Percentiles rank a stretch among this genome's conserved stretches.
These are phyloP conservation scores for Lodderomyces theae DNA, from an alignment of 1,139 yeast genomes.

Conservation along the genomic window DNA sequence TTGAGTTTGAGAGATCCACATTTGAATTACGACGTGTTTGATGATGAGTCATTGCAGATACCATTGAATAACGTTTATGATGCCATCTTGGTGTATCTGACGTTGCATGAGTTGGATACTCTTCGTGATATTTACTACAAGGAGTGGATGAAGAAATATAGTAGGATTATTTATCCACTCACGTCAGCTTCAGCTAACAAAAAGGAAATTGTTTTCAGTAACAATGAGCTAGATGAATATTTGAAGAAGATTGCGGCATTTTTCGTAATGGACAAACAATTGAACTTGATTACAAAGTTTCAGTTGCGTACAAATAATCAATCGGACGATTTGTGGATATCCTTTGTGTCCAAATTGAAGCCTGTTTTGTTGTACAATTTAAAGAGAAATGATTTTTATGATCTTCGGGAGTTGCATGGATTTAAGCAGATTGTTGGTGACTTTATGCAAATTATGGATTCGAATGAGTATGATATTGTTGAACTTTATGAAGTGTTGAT, in stretches of 20 bases:
- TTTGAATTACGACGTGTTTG: slow-evolving; percentile 43
- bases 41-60: slow-evolving; percentile 45
- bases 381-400: slow-evolving; percentile 27
- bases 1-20: slow-evolving; percentile 61
- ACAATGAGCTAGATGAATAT: slow-evolving; percentile 45
- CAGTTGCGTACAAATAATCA: slow-evolving; percentile 53
- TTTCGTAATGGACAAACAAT: slow-evolving; percentile 69
- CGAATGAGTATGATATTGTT: slow-evolving; percentile 58
- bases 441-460: slow-evolving; percentile 75
- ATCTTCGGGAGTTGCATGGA: slow-evolving; percentile 31
- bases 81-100: slow-evolving; percentile 76
- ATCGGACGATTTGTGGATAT: slow-evolving; percentile 77
- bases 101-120: slow-evolving; percentile 61
- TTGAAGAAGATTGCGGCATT: slow-evolving; percentile 71
- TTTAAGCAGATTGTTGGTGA: slow-evolving; percentile 63
- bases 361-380: slow-evolving; percentile 48
- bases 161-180: slow-evolving; percentile 67
- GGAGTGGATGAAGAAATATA: slow-evolving; percentile 73
- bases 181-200: slow-evolving; percentile 31
- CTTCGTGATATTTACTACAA: slow-evolving; percentile 63
- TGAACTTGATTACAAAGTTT: slow-evolving; percentile 56
- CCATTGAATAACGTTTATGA: slow-evolving; percentile 75
- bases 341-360: slow-evolving; percentile 55
- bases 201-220: slow-evolving; percentile 22
- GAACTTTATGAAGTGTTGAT: slow-evolving; percentile 65